Evolutionary conservation across 202 grass and related monocot genomes (phyloP).

Genomic region (Digitaria exilis): DNA sequence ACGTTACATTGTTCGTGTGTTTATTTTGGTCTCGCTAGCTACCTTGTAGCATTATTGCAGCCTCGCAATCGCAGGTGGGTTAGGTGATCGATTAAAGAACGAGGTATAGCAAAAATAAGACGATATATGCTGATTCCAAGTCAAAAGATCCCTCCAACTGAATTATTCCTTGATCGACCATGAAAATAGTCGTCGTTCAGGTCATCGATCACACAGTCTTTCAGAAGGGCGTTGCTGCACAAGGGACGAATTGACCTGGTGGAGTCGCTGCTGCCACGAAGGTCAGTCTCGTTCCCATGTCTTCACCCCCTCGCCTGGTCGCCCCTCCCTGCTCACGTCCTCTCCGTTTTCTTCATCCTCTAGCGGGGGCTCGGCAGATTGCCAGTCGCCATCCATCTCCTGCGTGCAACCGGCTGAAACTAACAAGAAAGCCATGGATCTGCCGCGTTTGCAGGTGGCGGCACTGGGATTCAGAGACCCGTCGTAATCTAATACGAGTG

Average conservation of each 20-base stretch:
- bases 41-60: background rate
- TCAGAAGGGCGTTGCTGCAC: background rate
- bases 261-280: background rate
- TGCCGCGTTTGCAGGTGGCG: background rate
- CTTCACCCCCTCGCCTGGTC: background rate
- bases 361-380: background rate
- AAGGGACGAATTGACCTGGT: background rate
- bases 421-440: background rate
- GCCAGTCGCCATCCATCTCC: background rate
- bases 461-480: background rate
- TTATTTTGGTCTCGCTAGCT: background rate
- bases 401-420: background rate
- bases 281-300: background rate
- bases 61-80: background rate
- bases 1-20: background rate
- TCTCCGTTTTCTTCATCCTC: background rate
- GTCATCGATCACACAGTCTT: background rate
- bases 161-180: background rate
- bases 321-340: background rate
- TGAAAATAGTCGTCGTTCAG: background rate
- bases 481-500: background rate
- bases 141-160: constrained; percentile 9
- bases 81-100: background rate
- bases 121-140: background rate
- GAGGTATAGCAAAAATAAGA: background rate